phyloP scores from a whole-genome alignment of 2,329 filamentous ascomycete genomes.

The Apiospora marii region DNA sequence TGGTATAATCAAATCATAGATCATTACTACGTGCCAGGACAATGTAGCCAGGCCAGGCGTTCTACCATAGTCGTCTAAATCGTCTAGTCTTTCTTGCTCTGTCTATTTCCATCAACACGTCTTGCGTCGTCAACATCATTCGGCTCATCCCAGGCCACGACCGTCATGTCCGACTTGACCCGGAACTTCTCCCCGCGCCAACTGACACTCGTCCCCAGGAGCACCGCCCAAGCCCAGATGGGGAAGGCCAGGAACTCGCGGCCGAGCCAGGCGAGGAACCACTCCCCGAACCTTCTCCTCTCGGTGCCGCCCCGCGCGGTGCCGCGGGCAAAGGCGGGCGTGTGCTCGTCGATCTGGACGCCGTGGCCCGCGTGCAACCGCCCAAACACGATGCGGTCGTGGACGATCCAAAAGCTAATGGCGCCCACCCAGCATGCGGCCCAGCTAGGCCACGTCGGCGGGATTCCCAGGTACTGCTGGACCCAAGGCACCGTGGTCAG shows the following conservation, averaged over 20 bases:
- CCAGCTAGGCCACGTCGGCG: slow-evolving; percentile 74
- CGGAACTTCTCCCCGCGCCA: slow-evolving; percentile 88
- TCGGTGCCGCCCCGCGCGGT: slow-evolving; percentile 49
- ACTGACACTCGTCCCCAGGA: slow-evolving; percentile 84
- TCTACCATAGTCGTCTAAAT: not conserved
- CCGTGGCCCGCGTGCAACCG: slow-evolving; percentile 77
- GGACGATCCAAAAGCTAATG: slow-evolving; percentile 73
- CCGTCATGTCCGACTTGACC: slow-evolving; percentile 85
- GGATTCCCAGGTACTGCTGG: slow-evolving; percentile 56
- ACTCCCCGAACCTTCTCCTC: slow-evolving; percentile 69
- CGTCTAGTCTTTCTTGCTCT: slow-evolving; percentile 9
- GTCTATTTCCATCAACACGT: not conserved
- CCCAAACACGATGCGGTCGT: slow-evolving; percentile 78
- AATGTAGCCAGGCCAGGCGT: not conserved
- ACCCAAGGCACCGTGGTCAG: slow-evolving; percentile 77
- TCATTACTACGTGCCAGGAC: not conserved
- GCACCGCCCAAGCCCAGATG: slow-evolving; percentile 89
- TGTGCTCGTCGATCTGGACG: slow-evolving; percentile 74
- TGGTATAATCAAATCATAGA: not conserved
- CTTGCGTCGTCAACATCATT: not conserved
- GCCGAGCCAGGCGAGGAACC: slow-evolving; percentile 84
- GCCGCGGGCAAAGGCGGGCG: slow-evolving; percentile 75
- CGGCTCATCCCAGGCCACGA: slow-evolving; percentile 54
- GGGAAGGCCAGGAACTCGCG: slow-evolving; percentile 84
- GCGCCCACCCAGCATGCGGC: slow-evolving; percentile 69